Base-by-base conservation (phyloP, 192 early-diverging fungal species). In the Allomyces macrogynus region DNA sequence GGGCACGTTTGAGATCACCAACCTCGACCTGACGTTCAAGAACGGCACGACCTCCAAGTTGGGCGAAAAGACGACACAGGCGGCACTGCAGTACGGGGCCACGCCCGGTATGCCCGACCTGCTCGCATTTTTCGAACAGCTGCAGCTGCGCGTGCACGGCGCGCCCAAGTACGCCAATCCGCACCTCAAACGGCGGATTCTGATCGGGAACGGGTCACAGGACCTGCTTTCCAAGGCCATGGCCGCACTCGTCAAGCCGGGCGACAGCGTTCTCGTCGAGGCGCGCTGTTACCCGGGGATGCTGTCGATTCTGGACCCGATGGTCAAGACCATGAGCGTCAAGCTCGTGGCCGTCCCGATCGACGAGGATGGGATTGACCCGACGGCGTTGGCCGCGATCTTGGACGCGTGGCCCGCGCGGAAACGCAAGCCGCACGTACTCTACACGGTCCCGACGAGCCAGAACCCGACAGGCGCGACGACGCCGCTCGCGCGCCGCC, bases 381-480 rank as follows among this genome's bases (percentile, higher is more conserved):
- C 88, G 0, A 71, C 72, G 20, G 74, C 72, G 1, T 70, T 90
- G 5, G 76, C 83, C 20, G 64, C 67, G 16, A 67, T 82, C 60
- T 69, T 81, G 16, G 62, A 74, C 20, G 75, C 61, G 12, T 72
- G 82, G 79, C 61, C 68, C 20, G 68, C 78, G 1, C 71, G 62
- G 16, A 73, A 25, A 72, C 82, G 42, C 70, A 71, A 66, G 24
- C 76, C 68, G 63, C 71, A 76, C 7, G 71, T 81, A 10, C 67
- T 88, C 11, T 90, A 91, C 69, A 83, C 86, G 54, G 86, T 97
- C 5, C 91, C 93, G 23, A 83, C 81, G 11, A 92, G 88, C 27
- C 84, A 87, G 27, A 97, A 95, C 74, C 94, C 94, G 0, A 91
- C 94, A 0, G 94, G 94, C 27, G 80, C 79, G 16, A 88, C 83